Conservation (phyloP, 2,329 filamentous ascomycete species). For the Aspergillus quadricinctus region DNA sequence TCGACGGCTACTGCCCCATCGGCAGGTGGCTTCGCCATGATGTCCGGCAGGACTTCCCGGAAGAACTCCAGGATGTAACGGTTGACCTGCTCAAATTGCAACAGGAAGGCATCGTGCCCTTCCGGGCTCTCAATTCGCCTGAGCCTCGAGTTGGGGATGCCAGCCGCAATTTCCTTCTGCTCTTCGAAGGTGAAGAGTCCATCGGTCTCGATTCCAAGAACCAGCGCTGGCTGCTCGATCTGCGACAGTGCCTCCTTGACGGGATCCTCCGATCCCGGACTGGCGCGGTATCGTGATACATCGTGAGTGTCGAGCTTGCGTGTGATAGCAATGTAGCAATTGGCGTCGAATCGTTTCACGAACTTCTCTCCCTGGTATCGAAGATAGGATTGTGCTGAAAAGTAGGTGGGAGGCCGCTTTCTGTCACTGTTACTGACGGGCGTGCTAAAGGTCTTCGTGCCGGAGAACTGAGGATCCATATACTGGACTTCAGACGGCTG, state of each 20-base stretch:
- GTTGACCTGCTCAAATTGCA: conserved; percentile 98
- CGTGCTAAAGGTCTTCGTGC: conserved; percentile 53
- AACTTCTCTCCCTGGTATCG: conserved; percentile 97
- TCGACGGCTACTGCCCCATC: conserved; percentile 47
- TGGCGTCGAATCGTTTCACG: conserved; percentile 93
- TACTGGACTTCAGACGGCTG: conserved; percentile 33
- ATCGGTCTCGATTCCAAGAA: conserved; percentile 92
- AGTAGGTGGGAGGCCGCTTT: conserved; percentile 70
- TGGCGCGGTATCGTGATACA: conserved; percentile 69
- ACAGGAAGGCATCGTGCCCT: conserved; percentile 90
- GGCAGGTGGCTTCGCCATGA: conserved; percentile 66
- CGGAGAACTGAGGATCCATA: conserved; percentile 67
- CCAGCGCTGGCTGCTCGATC: conserved; percentile 84
- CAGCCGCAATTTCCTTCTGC: conserved; percentile 82
- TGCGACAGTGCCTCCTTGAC: conserved; percentile 71
- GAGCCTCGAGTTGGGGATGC: conserved; percentile 71
- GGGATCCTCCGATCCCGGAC: conserved; percentile 36
- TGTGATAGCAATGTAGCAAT: conserved; percentile 98
- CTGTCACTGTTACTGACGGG: conserved; percentile 24
- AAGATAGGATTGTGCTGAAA: conserved; percentile 95
- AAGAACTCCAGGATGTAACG: conserved; percentile 79
- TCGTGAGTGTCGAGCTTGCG: conserved; percentile 97
- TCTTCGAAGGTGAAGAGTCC: conserved; percentile 96
- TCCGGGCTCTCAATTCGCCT: conserved; percentile 90
- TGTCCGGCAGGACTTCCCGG: conserved; percentile 75